Evolutionary conservation across 768 basidiomycete species (phyloP).

Genomic region (Paxillus rubicundulus): DNA sequence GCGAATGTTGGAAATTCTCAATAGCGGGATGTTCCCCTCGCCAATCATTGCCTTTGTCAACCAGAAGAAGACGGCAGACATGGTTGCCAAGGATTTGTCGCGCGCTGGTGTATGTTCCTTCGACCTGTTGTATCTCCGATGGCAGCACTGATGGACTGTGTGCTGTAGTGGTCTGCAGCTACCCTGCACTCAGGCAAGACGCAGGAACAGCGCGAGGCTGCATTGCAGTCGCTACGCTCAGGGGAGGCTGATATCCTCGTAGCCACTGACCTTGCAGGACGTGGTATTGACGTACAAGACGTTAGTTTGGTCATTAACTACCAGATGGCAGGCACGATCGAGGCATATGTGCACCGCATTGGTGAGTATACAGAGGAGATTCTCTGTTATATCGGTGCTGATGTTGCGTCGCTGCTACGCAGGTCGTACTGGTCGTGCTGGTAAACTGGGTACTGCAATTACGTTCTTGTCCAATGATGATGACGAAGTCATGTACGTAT

Average conservation of each 20-base stretch:
- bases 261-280: constrained; percentile 95
- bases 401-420: constrained; percentile 9
- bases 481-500: constrained; percentile 90
- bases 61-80: constrained; percentile 98
- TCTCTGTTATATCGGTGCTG: background rate
- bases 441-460: constrained; percentile 89
- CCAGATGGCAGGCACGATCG: constrained; percentile 96
- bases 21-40: constrained; percentile 74
- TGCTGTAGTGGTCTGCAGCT: constrained; percentile 75
- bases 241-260: constrained; percentile 89
- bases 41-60: constrained; percentile 99
- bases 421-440: constrained; percentile 98
- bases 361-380: constrained; percentile 49
- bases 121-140: background rate
- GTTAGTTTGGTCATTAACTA: constrained; percentile 96
- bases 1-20: constrained; percentile 87
- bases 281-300: constrained; percentile 98
- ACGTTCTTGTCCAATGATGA: constrained; percentile 97
- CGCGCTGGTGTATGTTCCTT: constrained; percentile 74
- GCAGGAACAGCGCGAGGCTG: constrained; percentile 94
- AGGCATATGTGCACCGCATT: constrained; percentile 97
- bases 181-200: constrained; percentile 97
- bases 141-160: constrained; percentile 3
- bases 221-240: constrained; percentile 79
- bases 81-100: constrained; percentile 92